Percentiles rank a stretch among this genome's conserved stretches.
Conservation (phyloP, 495 filamentous ascomycete species). For the Penicillium tannophilum region DNA sequence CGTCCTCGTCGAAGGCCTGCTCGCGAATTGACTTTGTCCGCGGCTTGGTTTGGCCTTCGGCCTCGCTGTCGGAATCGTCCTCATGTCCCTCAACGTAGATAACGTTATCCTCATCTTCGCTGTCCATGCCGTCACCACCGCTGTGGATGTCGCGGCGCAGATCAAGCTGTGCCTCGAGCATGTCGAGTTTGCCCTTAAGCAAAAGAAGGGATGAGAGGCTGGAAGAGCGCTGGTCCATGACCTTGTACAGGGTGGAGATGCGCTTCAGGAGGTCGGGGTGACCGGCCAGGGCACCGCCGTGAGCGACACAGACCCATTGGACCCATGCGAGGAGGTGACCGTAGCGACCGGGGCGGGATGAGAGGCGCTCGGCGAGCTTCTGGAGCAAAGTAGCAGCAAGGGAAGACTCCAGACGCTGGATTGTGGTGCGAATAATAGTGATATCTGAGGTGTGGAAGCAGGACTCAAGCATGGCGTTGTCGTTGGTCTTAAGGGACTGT, state of each 20-base stretch:
- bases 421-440: conserved; percentile 77
- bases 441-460: conserved; percentile 80
- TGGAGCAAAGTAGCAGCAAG: conserved; percentile 76
- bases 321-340: conserved; percentile 94
- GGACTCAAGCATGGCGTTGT: conserved; percentile 82
- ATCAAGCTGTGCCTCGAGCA: conserved; percentile 84
- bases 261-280: conserved; percentile 77
- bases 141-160: conserved; percentile 64
- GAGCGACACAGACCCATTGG: conserved; percentile 91
- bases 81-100: conserved; percentile 86
- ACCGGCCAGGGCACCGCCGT: conserved; percentile 86
- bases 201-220: conserved; percentile 79
- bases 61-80: conserved; percentile 50
- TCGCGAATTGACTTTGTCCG: conserved; percentile 47
- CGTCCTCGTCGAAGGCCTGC: conserved; percentile 44
- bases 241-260: conserved; percentile 74
- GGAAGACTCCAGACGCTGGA: conserved; percentile 83
- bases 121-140: conserved; percentile 52
- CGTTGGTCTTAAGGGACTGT: conserved; percentile 90
- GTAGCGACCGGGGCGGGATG: conserved; percentile 83
- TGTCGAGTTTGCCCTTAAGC: conserved; percentile 91
- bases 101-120: conserved; percentile 73
- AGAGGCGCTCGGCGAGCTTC: conserved; percentile 83
- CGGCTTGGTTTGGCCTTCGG: conserved; percentile 37
- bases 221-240: conserved; percentile 81